Base-by-base conservation (phyloP, 306 rosid species). In the Gynostemma pentaphyllum region DNA sequence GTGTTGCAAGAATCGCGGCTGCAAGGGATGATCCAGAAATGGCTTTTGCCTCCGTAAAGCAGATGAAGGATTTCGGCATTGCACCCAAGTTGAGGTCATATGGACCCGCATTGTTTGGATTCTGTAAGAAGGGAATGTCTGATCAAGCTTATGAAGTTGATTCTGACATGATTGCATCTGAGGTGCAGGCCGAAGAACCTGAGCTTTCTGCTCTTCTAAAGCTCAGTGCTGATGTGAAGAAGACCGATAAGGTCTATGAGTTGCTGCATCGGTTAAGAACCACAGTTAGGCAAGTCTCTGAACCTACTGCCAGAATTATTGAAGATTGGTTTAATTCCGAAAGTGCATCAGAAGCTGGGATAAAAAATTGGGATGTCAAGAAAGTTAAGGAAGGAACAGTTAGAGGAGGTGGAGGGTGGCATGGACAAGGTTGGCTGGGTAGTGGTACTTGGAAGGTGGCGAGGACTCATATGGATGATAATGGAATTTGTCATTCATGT, bases 351-450 rank as follows among this genome's bases (percentile, higher is more conserved):
- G 72, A 49, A 65, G 66, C 74, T 44, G 94, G 97, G 74, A 57
- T 42, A 68, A 74, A 77, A 70, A 23, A n/a, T 15, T 82, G 95
- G 99, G 87, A 88, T 75, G 79, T 37, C 65, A 53, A 50, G 6
- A 75, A 72, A 57, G 78, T 88, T 66, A 78, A 44, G 66, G 76
- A 86, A 68, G 94, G 87, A 64, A 45, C 81, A 63, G 67, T 16
- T 51, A 72, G 37, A 49, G 89, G 90, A 55, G 99, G 97, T 71
- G 99, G 97, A 62, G 99, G 99, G 52, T 94, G 99, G 97, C 99
- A 88, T 75, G 95, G 99, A 53, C 83, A 84, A 21, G 96, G 99
- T 55, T 92, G 99, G 96, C 82, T 92, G 42, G 95, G 99, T 60
- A 81, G 78, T 50, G 99, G 99, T 74, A 49, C 52, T 13, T 92